phyloP scores from a whole-genome alignment of 371 early-diverging fungal species.

The Lichtheimia hyalospora region DNA sequence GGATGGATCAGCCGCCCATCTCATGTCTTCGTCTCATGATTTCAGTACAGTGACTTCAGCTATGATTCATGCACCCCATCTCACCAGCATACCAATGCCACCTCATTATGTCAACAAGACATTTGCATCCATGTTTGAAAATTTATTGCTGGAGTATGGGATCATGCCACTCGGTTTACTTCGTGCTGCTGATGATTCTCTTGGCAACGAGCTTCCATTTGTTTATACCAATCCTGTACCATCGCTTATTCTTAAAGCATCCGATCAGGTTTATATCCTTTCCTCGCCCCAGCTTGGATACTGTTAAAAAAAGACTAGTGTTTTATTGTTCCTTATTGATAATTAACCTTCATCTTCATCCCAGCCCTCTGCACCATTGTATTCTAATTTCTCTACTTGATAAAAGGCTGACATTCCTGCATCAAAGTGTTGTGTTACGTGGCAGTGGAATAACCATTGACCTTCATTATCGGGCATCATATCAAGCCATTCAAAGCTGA shows the following conservation, averaged over 20 bases:
- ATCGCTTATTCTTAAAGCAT: constrained; percentile 29
- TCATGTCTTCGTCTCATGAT: constrained; percentile 21
- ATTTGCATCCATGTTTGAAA: constrained; percentile 42
- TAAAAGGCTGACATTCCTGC: constrained; percentile 51
- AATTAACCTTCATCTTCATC: constrained; percentile 9
- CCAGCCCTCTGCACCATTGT: constrained; percentile 51
- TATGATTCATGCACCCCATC: constrained; percentile 19
- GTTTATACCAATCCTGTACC: constrained; percentile 58
- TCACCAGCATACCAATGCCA: constrained; percentile 41
- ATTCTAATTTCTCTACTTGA: constrained; percentile 43
- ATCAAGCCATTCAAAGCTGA: constrained; percentile 43
- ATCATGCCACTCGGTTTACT: constrained; percentile 45
- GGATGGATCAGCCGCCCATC: constrained; percentile 17
- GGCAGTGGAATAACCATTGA: constrained; percentile 56
- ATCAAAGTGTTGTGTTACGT: constrained; percentile 48
- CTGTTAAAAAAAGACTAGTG: no score
- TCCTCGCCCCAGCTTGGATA: constrained; percentile 7
- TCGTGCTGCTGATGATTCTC: constrained; percentile 38
- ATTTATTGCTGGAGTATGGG: constrained; percentile 35
- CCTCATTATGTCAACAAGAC: constrained; percentile 34
- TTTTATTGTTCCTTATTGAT: neutral
- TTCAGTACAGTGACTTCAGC: constrained; percentile 23
- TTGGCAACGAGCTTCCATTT: constrained; percentile 50
- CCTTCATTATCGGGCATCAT: constrained; percentile 57
- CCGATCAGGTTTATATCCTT: constrained; percentile 25